Percentiles rank a stretch among this genome's conserved stretches.
phyloP scores from a whole-genome alignment of 257 asterid species.

The Parsonsia alboflavescens region DNA sequence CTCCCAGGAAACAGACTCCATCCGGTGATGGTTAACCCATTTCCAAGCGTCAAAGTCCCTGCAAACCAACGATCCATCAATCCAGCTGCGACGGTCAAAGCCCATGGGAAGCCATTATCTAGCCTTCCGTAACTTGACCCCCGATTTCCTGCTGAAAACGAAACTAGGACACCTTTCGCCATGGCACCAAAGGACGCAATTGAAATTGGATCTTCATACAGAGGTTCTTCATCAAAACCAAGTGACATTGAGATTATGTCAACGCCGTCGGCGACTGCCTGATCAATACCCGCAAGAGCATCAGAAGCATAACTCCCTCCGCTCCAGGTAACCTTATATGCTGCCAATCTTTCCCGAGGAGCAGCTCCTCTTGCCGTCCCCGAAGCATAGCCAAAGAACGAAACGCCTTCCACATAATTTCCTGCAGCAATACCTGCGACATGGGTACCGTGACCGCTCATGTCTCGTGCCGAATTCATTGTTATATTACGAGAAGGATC shows the following conservation, averaged over 20 bases:
- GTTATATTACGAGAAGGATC: slow-evolving; percentile 26
- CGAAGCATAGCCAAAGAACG: slow-evolving; percentile 38
- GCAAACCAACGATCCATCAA: slow-evolving; percentile 45
- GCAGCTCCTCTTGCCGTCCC: slow-evolving; percentile 50
- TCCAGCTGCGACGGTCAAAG: slow-evolving; percentile 46
- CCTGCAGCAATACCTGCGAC: slow-evolving; percentile 40
- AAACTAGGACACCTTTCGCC: slow-evolving; percentile 56
- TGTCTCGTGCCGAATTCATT: slow-evolving; percentile 50
- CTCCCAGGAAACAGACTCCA: slow-evolving; percentile 45
- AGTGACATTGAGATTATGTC: slow-evolving; percentile 51
- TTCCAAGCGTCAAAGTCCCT: slow-evolving; percentile 37
- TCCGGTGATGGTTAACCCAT: slow-evolving; percentile 27
- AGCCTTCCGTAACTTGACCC: slow-evolving; percentile 23
- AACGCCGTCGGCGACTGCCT: slow-evolving; percentile 56
- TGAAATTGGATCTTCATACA: slow-evolving; percentile 48
- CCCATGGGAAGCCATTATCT: slow-evolving; percentile 60
- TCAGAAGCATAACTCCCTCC: slow-evolving; percentile 49
- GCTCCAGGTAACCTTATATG: slow-evolving; percentile 46
- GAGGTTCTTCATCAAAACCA: slow-evolving; percentile 23
- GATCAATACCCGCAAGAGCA: slow-evolving; percentile 54
- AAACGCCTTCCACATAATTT: slow-evolving; percentile 34
- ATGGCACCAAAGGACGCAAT: slow-evolving; percentile 59
- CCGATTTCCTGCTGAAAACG: slow-evolving; percentile 55
- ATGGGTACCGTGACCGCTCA: slow-evolving; percentile 46
- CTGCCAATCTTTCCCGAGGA: slow-evolving; percentile 40